These are phyloP conservation scores for Hygrophorus russula DNA, from an alignment of 768 basidiomycete genomes.

Conservation along the genomic window DNA sequence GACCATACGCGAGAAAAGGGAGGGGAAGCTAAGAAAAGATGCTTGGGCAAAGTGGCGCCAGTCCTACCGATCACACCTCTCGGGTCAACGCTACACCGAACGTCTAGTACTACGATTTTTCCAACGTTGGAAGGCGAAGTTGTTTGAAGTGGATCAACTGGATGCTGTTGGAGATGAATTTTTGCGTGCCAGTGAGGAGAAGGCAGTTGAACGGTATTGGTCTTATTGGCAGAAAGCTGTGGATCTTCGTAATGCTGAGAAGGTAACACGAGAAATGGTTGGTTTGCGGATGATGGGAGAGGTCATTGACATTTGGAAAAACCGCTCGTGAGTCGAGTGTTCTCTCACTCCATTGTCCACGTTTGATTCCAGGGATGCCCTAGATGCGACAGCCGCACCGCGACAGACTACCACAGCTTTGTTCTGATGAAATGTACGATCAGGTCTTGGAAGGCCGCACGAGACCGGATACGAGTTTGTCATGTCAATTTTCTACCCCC, in stretches of 20 bases:
- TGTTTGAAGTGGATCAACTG: slow-evolving; percentile 29
- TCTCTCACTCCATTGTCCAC: neutral
- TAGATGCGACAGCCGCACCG: slow-evolving; percentile 34
- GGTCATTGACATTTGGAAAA: slow-evolving; percentile 47
- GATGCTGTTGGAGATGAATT: slow-evolving; percentile 42
- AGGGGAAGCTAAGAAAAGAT: slow-evolving; percentile 39
- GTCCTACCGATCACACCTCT: slow-evolving; percentile 35
- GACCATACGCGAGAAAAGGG: slow-evolving; percentile 42
- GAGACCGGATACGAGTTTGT: slow-evolving; percentile 39
- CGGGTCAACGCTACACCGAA: slow-evolving; percentile 38
- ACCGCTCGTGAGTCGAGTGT: slow-evolving; percentile 32
- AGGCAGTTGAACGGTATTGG: slow-evolving; percentile 33
- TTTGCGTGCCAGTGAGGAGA: slow-evolving; percentile 24
- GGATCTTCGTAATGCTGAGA: slow-evolving; percentile 34
- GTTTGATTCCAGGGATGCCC: neutral
- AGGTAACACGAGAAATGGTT: slow-evolving; percentile 29
- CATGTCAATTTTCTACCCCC: neutral
- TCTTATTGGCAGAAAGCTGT: slow-evolving; percentile 42
- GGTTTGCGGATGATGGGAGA: slow-evolving; percentile 36
- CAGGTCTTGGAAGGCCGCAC: slow-evolving; percentile 43
- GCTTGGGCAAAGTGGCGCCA: slow-evolving; percentile 63
- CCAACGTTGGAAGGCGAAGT: slow-evolving; percentile 39
- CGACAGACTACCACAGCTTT: slow-evolving; percentile 30
- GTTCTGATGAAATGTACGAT: slow-evolving; percentile 35
- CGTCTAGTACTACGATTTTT: slow-evolving; percentile 33